Percentiles rank a stretch among this genome's conserved stretches.
phyloP scores from a whole-genome alignment of 331 rosid genomes.

The Saraca asoca region DNA sequence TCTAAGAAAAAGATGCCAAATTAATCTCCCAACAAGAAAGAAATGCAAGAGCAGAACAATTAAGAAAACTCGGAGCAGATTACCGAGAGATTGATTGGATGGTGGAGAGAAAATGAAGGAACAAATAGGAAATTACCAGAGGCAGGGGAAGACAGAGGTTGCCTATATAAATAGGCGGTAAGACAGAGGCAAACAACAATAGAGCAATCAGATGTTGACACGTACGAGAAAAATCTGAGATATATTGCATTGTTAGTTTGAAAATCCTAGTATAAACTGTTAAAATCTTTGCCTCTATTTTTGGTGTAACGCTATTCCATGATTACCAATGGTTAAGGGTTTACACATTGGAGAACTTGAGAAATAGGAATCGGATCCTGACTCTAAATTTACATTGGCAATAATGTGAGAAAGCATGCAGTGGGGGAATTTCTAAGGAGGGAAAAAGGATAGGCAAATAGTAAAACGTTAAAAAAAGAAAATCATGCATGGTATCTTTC shows the following conservation, averaged over 20 bases:
- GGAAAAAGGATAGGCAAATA: too few species aligned
- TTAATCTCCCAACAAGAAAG: too few species aligned
- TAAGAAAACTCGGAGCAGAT: neutral
- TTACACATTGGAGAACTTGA: too few species aligned
- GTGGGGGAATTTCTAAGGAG: neutral
- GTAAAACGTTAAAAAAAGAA: neutral
- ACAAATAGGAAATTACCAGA: neutral
- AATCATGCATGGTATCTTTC: neutral
- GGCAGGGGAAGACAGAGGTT: slow-evolving; percentile 24
- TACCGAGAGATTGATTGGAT: slow-evolving; percentile 14
- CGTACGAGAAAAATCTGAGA: neutral
- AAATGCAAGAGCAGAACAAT: slow-evolving; percentile 9
- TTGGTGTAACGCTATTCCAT: too few species aligned
- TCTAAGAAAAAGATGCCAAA: neutral
- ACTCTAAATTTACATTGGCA: too few species aligned
- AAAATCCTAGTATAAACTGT: too few species aligned
- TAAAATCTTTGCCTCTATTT: too few species aligned
- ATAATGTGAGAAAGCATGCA: too few species aligned
- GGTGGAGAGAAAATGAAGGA: slow-evolving; percentile 26
- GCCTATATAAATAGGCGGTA: neutral
- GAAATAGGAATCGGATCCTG: too few species aligned
- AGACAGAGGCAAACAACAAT: slow-evolving; percentile 1
- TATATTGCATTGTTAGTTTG: too few species aligned
- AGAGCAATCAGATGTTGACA: slow-evolving; percentile 17
- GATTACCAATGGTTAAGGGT: too few species aligned